A percentile compares a stretch with the other conserved stretches of the same genome.
These are phyloP conservation scores for Colletotrichum filicis DNA, from an alignment of 2,329 filamentous ascomycete species.

Conservation along the genomic window DNA sequence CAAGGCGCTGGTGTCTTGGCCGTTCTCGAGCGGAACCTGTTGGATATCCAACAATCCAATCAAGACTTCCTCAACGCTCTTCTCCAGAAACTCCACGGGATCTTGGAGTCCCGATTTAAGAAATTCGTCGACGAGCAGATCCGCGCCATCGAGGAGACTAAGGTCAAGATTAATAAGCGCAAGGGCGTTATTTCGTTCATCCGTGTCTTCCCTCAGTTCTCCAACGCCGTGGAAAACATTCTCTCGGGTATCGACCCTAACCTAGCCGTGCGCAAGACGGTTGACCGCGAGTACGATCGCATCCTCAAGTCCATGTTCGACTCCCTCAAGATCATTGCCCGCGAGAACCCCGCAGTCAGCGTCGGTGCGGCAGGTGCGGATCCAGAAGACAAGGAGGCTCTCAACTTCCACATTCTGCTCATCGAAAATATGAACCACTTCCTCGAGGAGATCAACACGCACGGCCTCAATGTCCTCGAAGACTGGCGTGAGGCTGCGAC, in stretches of 20 bases:
- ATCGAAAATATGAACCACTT: slow-evolving; percentile 99
- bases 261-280: slow-evolving; percentile 75
- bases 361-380: slow-evolving; percentile 58
- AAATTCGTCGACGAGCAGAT: slow-evolving; percentile 96
- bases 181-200: slow-evolving; percentile 97
- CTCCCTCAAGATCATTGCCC: slow-evolving; percentile 92
- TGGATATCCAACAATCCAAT: slow-evolving; percentile 86
- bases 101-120: slow-evolving; percentile 79
- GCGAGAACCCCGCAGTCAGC: slow-evolving; percentile 68
- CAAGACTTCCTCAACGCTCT: slow-evolving; percentile 89
- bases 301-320: slow-evolving; percentile 98
- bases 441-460: slow-evolving; percentile 86
- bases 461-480: slow-evolving; percentile 79
- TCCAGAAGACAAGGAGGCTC: slow-evolving; percentile 91
- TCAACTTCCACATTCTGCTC: slow-evolving; percentile 96
- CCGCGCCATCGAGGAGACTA: slow-evolving; percentile 95
- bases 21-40: slow-evolving; percentile 81
- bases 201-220: slow-evolving; percentile 90
- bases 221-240: slow-evolving; percentile 86
- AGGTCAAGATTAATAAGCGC: slow-evolving; percentile 98
- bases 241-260: slow-evolving; percentile 67
- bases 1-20: slow-evolving; percentile 91
- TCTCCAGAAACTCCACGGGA: slow-evolving; percentile 82
- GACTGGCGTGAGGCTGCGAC: slow-evolving; percentile 85
- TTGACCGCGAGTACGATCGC: slow-evolving; percentile 88